A percentile compares a stretch with the other conserved stretches of the same genome.
Evolutionary conservation across 129 eudicot genomes (phyloP).

Genomic region (Calendula officinalis): DNA sequence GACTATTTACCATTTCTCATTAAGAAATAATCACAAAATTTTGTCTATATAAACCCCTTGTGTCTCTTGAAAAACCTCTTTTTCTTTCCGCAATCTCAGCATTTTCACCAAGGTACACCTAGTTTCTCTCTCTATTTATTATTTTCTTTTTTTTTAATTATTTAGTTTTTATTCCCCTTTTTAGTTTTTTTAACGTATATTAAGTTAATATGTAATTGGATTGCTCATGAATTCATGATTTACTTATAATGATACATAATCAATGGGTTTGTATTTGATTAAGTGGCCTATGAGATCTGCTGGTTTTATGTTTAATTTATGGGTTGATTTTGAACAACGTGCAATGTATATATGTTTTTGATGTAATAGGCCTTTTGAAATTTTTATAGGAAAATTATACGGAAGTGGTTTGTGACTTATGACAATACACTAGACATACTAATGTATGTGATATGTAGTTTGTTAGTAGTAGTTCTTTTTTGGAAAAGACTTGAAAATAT

Average conservation of each 20-base stretch:
- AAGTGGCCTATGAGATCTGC: conserved; percentile 1
- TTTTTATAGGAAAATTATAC: not conserved
- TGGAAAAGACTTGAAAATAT: too few relatives aligned
- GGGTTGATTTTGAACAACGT: conserved; percentile 18
- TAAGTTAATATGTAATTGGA: not conserved
- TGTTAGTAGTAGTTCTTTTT: too few relatives aligned
- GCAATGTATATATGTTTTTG: conserved; percentile 18
- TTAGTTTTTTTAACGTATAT: not conserved
- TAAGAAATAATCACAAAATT: not conserved
- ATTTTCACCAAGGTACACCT: conserved; percentile 33
- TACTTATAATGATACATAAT: conserved; percentile 13
- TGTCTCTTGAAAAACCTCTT: conserved; percentile 23
- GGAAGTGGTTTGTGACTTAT: too few relatives aligned
- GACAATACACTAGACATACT: too few relatives aligned
- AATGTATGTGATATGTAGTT: too few relatives aligned
- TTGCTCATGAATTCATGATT: not conserved
- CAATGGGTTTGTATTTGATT: conserved; percentile 14
- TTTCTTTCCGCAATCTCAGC: conserved; percentile 34
- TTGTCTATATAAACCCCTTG: conserved; percentile 32
- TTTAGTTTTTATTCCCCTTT: not conserved
- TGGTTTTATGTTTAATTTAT: not conserved
- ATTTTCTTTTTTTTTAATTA: not conserved
- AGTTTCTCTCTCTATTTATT: not conserved
- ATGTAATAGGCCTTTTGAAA: not conserved
- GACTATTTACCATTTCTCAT: not conserved